phyloP scores from a whole-genome alignment of 2,329 filamentous ascomycete species.

The Trichoderma sp. region DNA sequence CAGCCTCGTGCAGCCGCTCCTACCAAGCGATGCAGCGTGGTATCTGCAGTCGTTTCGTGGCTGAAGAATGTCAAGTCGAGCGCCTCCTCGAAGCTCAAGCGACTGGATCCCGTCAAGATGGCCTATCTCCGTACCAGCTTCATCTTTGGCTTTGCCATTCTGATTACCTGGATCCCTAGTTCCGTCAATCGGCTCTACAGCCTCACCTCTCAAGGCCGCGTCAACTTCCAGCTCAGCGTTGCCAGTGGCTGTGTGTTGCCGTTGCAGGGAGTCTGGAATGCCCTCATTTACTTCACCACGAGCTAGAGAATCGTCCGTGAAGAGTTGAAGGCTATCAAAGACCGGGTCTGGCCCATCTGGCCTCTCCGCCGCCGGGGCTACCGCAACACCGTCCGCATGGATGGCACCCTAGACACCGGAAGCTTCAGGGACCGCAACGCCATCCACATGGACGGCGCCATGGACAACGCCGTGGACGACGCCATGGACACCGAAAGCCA shows the following conservation, averaged over 20 bases:
- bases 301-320: conserved; percentile 50
- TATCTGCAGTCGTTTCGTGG: conserved; percentile 31
- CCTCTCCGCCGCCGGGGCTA: conserved; percentile 21
- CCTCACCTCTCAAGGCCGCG: conserved; percentile 52
- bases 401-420: conserved; percentile 35
- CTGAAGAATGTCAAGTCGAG: conserved; percentile 36
- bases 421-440: conserved; percentile 30
- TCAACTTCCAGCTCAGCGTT: conserved; percentile 67
- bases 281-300: conserved; percentile 72
- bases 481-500: conserved; percentile 32
- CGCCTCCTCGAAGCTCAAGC: conserved; percentile 40
- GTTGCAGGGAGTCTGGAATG: conserved; percentile 79
- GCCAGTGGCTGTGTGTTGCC: conserved; percentile 72
- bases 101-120: conserved; percentile 58
- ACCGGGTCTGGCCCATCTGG: conserved; percentile 28
- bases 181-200: conserved; percentile 74
- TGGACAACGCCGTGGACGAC: conserved; percentile 35
- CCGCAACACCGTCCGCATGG: conserved; percentile 33
- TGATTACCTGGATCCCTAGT: conserved; percentile 65
- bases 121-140: conserved; percentile 63
- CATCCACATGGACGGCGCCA: conserved; percentile 37
- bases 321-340: conserved; percentile 33
- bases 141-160: conserved; percentile 60
- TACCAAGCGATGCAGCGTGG: conserved; percentile 29
- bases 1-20: conserved; percentile 39